Base-by-base conservation (phyloP, 2,329 filamentous ascomycete species). In the Macroventuria anomochaeta region DNA sequence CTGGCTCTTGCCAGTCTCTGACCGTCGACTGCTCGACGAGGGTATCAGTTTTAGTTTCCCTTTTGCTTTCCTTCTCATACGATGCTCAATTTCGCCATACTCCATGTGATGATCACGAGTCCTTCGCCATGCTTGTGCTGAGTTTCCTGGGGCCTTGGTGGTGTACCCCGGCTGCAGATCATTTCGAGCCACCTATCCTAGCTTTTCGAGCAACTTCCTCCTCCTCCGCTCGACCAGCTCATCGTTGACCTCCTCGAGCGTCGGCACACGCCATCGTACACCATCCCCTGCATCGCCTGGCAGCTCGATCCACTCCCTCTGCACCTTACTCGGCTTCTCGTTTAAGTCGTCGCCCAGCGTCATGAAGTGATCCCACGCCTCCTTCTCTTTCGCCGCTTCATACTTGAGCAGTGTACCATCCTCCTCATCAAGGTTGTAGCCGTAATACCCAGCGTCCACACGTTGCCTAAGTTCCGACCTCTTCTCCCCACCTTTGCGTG, bases 361-460 rank as follows among this genome's bases (percentile, higher is more conserved):
- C 58, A 88, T 74, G 66, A 96, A 78, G 57, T 85, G 81, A 66
- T 91, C 87, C 55, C 85, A 81, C 0, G 92, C 91, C 72, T 96
- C 89, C 61, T 86, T 83, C 80, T 97, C 95, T 78, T 92, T 95
- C 68, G 85, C 81, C 38, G 80, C 83, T 80, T 99, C 95, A 72
- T 96, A 96, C 44, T 81, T 85, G 59, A 97, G 73, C 69, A 97
- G 72, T 38, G 83, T 85, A 0, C 88, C 90, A 73, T 96, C 91
- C 75, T 97, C 95, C 75, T 97, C 93, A 64, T 93, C 91, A 7
- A 93, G 83, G 57, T 92, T 93, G 75, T 96, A 99, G 33, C 95
- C 95, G 74, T 97, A 99, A 76, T 99, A 99, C 26, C 88, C 89
- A 11, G 95, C 95, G 76, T 99, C 91, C 7, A 99, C 93, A 64